Conservation (phyloP, 1,284 basidiomycete species). For the Ceratobasidium sp. region DNA sequence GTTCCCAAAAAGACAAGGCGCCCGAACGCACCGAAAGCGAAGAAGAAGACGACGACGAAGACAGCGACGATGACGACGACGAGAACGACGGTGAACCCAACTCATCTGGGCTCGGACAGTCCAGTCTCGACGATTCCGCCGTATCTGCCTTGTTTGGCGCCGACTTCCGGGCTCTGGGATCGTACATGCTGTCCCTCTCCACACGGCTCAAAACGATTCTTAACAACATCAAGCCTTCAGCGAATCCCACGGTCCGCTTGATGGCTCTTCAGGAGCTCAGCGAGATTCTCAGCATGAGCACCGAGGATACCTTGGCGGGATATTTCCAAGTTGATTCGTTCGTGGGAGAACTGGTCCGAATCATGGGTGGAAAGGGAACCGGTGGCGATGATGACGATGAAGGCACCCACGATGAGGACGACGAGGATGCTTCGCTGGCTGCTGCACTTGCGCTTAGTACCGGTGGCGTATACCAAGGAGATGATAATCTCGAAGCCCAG, state of each 20-base stretch:
- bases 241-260: constrained; percentile 80
- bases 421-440: constrained; percentile 85
- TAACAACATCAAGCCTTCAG: constrained; percentile 83
- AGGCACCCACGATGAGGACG: constrained; percentile 59
- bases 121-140: constrained; percentile 71
- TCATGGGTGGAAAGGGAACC: constrained; percentile 75
- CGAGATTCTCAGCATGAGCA: constrained; percentile 94
- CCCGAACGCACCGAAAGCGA: constrained; percentile 49
- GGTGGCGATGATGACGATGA: constrained; percentile 39
- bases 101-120: constrained; percentile 52
- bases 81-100: constrained; percentile 44
- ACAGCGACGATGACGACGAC: constrained; percentile 49
- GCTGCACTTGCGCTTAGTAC: constrained; percentile 74
- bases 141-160: constrained; percentile 81
- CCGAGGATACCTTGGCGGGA: constrained; percentile 94
- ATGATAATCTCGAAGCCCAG: constrained; percentile 86
- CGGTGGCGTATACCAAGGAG: constrained; percentile 61
- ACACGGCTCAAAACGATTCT: constrained; percentile 88
- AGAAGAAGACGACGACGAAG: constrained; percentile 60
- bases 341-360: constrained; percentile 90
- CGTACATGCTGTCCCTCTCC: constrained; percentile 88
- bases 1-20: constrained; percentile 50
- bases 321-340: constrained; percentile 94
- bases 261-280: constrained; percentile 93
- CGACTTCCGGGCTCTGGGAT: constrained; percentile 83